phyloP scores from a whole-genome alignment of 2,329 filamentous ascomycete genomes.

The Claviceps cyperi region DNA sequence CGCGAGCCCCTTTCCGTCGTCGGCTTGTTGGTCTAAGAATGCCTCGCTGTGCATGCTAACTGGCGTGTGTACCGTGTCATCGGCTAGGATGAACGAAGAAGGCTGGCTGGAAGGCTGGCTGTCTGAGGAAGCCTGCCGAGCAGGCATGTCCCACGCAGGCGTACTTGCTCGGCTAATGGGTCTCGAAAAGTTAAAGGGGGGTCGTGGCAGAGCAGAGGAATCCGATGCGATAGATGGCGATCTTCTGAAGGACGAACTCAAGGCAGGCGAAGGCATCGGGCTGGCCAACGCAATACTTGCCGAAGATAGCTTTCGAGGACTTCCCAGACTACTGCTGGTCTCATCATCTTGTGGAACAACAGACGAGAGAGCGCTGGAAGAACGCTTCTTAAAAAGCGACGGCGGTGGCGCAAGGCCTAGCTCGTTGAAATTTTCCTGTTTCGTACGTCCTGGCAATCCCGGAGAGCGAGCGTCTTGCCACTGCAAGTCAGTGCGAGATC shows the following conservation, averaged over 20 bases:
- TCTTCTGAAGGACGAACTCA: slow-evolving; percentile 46
- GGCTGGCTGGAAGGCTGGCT: slow-evolving; percentile 55
- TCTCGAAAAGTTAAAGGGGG: slow-evolving; percentile 86
- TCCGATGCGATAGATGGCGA: slow-evolving; percentile 82
- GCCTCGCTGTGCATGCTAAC: slow-evolving; percentile 59
- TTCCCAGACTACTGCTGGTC: slow-evolving; percentile 35
- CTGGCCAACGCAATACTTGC: slow-evolving; percentile 40
- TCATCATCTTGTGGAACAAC: slow-evolving; percentile 60
- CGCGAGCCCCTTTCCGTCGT: slow-evolving; percentile 34
- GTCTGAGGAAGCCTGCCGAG: slow-evolving; percentile 50
- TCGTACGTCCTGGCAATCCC: slow-evolving; percentile 31
- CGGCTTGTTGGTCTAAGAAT: slow-evolving; percentile 39
- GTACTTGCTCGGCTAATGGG: slow-evolving; percentile 65
- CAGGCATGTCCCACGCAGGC: slow-evolving; percentile 41
- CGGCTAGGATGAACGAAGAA: slow-evolving; percentile 46
- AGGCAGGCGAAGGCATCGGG: slow-evolving; percentile 39
- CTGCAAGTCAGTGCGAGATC: slow-evolving; percentile 22
- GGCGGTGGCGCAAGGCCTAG: slow-evolving; percentile 36
- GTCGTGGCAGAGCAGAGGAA: slow-evolving; percentile 54
- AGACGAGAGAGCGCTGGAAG: slow-evolving; percentile 49
- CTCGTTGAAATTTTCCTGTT: slow-evolving; percentile 35
- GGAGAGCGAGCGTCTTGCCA: slow-evolving; percentile 17
- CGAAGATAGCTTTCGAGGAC: slow-evolving; percentile 62
- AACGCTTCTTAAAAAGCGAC: slow-evolving; percentile 33
- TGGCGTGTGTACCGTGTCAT: slow-evolving; percentile 54